Evolutionary conservation across 306 rosid species (phyloP), one percentile per base, ranked within the genome.

Genomic region (Crotalaria pallida): DNA sequence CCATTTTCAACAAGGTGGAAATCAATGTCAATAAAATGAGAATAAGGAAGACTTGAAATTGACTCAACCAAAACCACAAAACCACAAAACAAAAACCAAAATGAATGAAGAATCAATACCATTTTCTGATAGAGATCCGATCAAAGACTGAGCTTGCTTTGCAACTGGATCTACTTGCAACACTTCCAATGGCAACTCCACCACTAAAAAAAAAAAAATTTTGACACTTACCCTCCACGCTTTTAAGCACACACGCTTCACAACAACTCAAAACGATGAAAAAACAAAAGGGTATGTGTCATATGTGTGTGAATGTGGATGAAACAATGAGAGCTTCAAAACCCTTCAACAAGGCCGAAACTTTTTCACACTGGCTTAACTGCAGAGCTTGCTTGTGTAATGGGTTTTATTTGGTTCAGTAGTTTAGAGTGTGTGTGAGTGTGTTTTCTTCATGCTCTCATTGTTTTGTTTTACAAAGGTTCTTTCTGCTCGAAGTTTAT

Each of bases 141-240:
- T 79, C 80, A 80, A 85, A 82, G 52, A 11, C 81, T 59, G 40
- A 72, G 84, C 71, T 63, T 77, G 81, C 77, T 83, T 63, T 77
- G 81, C 77, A 85, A 51, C 40, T 59, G 83, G 88, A 87, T 89
- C 95, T 69, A 87, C 80, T 72, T 22, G 72, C 69, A 67, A 62
- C 23, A 58, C 69, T 58, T 15, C 65, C 77, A 80, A 80, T 10
- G 69, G 29, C 47, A 44, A 69, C 77, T 77, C 75, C 73, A 52
- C 74, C 73, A 36, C 58, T 61, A 44, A 72, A 72, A 82, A 62
- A 64, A 22, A 70, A 29, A 72, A 57, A 77, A 61, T 62, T 70
- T 77, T 65, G 59, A 67, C 80, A 74, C 82, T 69, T 11, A 52
- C 79, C 63, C 74, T 57, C 76, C 58, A 52, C 61, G 49, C 22